phyloP scores from a whole-genome alignment of 768 basidiomycete species.

The Saitozyma sp. region DNA sequence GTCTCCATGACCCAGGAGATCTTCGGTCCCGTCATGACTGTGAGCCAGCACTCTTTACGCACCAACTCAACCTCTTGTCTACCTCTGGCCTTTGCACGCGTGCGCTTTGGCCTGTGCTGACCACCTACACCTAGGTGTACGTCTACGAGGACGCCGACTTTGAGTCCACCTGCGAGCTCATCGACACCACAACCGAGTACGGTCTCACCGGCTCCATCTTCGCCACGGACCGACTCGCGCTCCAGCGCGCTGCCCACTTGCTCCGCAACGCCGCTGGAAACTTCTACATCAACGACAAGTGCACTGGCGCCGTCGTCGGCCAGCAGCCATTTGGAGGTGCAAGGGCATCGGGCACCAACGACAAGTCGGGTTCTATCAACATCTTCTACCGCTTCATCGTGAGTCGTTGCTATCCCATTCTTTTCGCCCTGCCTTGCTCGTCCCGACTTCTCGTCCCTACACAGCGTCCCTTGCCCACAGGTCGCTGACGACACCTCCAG shows the following conservation, averaged over 20 bases:
- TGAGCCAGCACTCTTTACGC: slow-evolving; percentile 48
- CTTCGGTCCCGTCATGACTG: slow-evolving; percentile 93
- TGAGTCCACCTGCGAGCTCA: slow-evolving; percentile 79
- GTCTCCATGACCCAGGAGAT: slow-evolving; percentile 93
- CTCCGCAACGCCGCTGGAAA: slow-evolving; percentile 92
- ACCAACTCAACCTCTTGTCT: not conserved
- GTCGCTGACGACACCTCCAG: slow-evolving; percentile 56
- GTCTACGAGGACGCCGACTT: slow-evolving; percentile 85
- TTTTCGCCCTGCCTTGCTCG: not conserved
- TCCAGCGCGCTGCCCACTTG: slow-evolving; percentile 74
- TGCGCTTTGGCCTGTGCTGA: not conserved
- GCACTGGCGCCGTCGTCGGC: slow-evolving; percentile 70
- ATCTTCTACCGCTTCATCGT: slow-evolving; percentile 64
- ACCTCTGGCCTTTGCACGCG: not conserved
- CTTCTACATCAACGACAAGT: slow-evolving; percentile 92
- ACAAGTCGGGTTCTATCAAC: slow-evolving; percentile 85
- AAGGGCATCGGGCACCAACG: slow-evolving; percentile 91
- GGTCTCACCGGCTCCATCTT: slow-evolving; percentile 96
- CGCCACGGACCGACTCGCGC: slow-evolving; percentile 73
- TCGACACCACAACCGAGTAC: slow-evolving; percentile 83
- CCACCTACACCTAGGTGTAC: slow-evolving; percentile 64
- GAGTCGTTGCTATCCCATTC: slow-evolving; percentile 1
- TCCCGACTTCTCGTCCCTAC: not conserved
- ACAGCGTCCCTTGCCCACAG: too few relatives aligned
- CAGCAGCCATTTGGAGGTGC: slow-evolving; percentile 98